Evolutionary conservation across 495 filamentous ascomycete species (phyloP).

Genomic region (Xylaria grammica): DNA sequence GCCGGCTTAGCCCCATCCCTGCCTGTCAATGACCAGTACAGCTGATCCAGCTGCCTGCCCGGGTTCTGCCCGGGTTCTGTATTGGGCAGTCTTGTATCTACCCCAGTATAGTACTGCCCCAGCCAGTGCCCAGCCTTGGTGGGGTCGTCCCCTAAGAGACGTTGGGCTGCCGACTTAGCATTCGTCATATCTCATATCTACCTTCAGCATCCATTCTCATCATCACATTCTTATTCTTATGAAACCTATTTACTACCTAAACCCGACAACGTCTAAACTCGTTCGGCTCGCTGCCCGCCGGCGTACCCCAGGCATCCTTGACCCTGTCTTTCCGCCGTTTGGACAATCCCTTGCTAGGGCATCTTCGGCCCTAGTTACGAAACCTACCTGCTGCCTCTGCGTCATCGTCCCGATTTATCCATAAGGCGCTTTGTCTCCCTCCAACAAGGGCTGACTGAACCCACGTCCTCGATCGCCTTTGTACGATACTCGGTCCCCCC

Average conservation of each 20-base stretch:
- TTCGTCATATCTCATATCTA: too few species aligned
- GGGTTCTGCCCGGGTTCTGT: too few species aligned
- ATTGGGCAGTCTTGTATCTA: background rate
- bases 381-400: background rate
- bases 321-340: background rate
- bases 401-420: background rate
- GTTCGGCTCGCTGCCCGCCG: background rate
- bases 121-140: too few species aligned
- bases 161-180: background rate
- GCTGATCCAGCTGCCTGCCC: constrained; percentile 21
- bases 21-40: constrained; percentile 13
- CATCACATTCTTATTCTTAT: too few species aligned
- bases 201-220: background rate
- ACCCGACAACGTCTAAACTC: background rate
- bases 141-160: background rate
- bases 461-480: background rate
- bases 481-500: background rate
- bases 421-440: background rate
- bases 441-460: background rate
- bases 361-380: constrained; percentile 5
- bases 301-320: background rate
- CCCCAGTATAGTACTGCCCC: too few species aligned
- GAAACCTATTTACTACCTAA: constrained; percentile 8
- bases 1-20: background rate
- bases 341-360: background rate